A percentile compares a stretch with the other conserved stretches of the same genome.
phyloP scores from a whole-genome alignment of 2,329 filamentous ascomycete genomes.

The Lachnellula cervina region DNA sequence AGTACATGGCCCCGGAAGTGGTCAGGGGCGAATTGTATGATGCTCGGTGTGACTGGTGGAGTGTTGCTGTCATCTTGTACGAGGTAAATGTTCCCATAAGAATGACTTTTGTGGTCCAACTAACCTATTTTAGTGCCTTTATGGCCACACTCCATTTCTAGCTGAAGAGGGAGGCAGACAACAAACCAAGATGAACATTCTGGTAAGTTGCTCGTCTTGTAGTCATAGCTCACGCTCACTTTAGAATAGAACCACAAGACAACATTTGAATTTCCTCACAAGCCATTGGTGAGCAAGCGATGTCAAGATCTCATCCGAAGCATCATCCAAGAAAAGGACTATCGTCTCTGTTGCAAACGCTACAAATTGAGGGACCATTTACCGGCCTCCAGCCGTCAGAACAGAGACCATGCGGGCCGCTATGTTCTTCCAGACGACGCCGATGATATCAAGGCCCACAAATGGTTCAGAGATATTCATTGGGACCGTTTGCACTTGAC shows the following conservation, averaged over 20 bases:
- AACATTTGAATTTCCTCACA: slow-evolving; percentile 66
- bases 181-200: slow-evolving; percentile 79
- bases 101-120: not conserved
- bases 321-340: slow-evolving; percentile 69
- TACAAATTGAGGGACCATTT: slow-evolving; percentile 63
- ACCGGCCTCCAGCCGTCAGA: slow-evolving; percentile 10
- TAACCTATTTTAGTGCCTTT: slow-evolving; percentile 58
- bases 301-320: slow-evolving; percentile 73
- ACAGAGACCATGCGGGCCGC: slow-evolving; percentile 42
- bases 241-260: slow-evolving; percentile 59
- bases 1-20: slow-evolving; percentile 98
- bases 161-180: slow-evolving; percentile 68
- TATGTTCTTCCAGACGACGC: slow-evolving; percentile 82
- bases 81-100: slow-evolving; percentile 46
- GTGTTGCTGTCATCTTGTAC: slow-evolving; percentile 87
- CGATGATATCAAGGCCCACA: slow-evolving; percentile 82
- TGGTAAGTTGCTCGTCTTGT: slow-evolving; percentile 47
- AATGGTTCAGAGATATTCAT: slow-evolving; percentile 74
- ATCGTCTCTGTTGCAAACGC: slow-evolving; percentile 68
- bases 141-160: slow-evolving; percentile 86
- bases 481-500: slow-evolving; percentile 72
- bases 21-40: slow-evolving; percentile 79
- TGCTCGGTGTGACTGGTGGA: slow-evolving; percentile 95
- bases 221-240: slow-evolving; percentile 12
- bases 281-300: slow-evolving; percentile 59